Base-by-base conservation (phyloP, 768 basidiomycete genomes). In the Pleurotus pulmonarius region DNA sequence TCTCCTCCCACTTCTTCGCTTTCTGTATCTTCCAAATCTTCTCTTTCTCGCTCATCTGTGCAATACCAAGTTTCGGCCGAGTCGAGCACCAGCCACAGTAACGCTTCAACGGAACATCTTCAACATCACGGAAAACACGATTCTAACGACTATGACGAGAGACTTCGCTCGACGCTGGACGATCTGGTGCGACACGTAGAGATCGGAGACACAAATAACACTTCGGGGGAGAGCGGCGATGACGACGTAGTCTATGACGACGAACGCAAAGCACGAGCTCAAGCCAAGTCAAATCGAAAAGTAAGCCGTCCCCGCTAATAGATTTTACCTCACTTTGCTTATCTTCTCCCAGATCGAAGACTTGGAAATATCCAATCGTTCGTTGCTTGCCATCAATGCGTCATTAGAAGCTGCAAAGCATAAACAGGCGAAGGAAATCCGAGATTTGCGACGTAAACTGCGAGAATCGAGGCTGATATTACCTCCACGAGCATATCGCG, bases 241-340 rank as follows among this genome's bases (percentile, higher is more conserved):
- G 70, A 68, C 16, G 74, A 75, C 16, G 63, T 62, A 12, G 74
- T 69, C 29, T 59, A 65, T 12, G 65, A 63, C 24, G 61, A 64
- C 34, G 49, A 58, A 9, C 78, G 74, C 48, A 83, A 86, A 65
- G 79, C 82, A 56, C 82, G 76, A 64, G 86, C 83, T 1, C 83
- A 83, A 62, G 91, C 92, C 9, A 92, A 91, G 73, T 87, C 90
- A n/a, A 86, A 87, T 68, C 83, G 91, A 57, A 94, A 94, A 85
- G 91, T 92, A 59, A 26, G 58, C 20, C 12, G n/a, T 26, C 26
- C 40, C 60, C 15, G 40, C 39, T 29, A 24, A 40, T 3, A 16
- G 16, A 13, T 15, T 15, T 37, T 49, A 26, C 46, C n/a, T 20
- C 12, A 46, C 26, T 6, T 16, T 41, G 12, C 51, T 40, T 48